phyloP scores from a whole-genome alignment of 2,329 filamentous ascomycete genomes.

The Epichloe glyceriae region DNA sequence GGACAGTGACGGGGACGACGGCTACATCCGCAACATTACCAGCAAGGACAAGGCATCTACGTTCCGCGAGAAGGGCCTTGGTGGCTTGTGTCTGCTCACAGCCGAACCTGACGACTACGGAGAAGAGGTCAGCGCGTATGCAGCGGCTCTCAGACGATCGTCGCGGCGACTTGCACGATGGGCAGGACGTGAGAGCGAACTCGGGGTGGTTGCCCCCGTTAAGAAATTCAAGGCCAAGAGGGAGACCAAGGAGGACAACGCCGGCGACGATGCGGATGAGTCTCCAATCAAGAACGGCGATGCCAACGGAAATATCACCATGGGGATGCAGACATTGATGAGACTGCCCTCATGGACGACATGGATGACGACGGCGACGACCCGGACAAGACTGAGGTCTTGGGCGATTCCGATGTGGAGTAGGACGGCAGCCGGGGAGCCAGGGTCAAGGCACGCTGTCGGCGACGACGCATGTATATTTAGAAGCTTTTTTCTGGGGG shows the following conservation, averaged over 20 bases:
- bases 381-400: constrained; percentile 23
- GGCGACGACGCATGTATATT: neutral
- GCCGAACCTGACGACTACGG: constrained; percentile 61
- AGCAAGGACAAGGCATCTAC: constrained; percentile 15
- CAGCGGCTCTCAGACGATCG: constrained; percentile 50
- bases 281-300: constrained; percentile 17
- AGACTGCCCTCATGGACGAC: constrained; percentile 25
- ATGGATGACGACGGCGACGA: constrained; percentile 35
- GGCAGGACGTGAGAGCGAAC: constrained; percentile 33
- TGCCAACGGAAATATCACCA: constrained; percentile 29
- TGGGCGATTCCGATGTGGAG: constrained; percentile 24
- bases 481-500: neutral
- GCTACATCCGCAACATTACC: constrained; percentile 19
- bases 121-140: constrained; percentile 56
- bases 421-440: constrained; percentile 5
- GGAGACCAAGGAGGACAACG: constrained; percentile 8
- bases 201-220: constrained; percentile 33
- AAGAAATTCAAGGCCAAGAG: constrained; percentile 25
- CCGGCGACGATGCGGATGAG: constrained; percentile 2
- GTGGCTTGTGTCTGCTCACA: constrained; percentile 49
- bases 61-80: constrained; percentile 45
- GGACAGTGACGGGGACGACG: constrained; percentile 49
- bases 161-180: constrained; percentile 57
- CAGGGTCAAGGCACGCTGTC: neutral
- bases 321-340: constrained; percentile 42